Percentiles rank a stretch among this genome's conserved stretches.
Conservation (phyloP, 768 basidiomycete genomes). For the Phanerochaete carnosa region DNA sequence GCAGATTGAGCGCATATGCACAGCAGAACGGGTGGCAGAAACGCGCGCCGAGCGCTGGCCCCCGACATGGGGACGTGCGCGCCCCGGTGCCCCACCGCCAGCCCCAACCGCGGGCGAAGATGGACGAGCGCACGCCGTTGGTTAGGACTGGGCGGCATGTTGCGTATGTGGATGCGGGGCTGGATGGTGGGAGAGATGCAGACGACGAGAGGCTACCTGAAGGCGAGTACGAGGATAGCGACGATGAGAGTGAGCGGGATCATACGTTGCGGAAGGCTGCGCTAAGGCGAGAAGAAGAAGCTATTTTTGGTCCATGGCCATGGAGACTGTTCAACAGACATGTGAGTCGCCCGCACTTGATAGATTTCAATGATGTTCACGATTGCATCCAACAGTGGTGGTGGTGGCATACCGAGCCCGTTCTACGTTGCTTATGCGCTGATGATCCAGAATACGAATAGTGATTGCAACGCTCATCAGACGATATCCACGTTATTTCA, state of each 20-base stretch:
- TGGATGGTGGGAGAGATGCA: slow-evolving; percentile 11
- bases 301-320: slow-evolving; percentile 66
- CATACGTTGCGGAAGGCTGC: slow-evolving; percentile 26
- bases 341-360: slow-evolving; percentile 38
- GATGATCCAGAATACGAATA: slow-evolving; percentile 52
- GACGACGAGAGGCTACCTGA: slow-evolving; percentile 18
- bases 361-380: neutral
- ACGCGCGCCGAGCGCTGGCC: slow-evolving; percentile 5
- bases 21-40: slow-evolving; percentile 14
- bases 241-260: slow-evolving; percentile 23
- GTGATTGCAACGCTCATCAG: slow-evolving; percentile 12
- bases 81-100: slow-evolving; percentile 9
- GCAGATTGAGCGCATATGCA: slow-evolving; percentile 41
- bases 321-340: slow-evolving; percentile 62
- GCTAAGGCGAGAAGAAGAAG: slow-evolving; percentile 47
- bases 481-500: slow-evolving; percentile 3
- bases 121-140: slow-evolving; percentile 40
- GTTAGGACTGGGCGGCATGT: slow-evolving; percentile 24
- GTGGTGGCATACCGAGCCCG: slow-evolving; percentile 72
- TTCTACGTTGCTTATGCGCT: slow-evolving; percentile 58
- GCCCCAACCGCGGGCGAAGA: slow-evolving; percentile 12
- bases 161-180: slow-evolving; percentile 17
- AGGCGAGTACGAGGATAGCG: slow-evolving; percentile 19
- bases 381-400: slow-evolving; percentile 58
- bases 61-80: slow-evolving; percentile 16